These are phyloP conservation scores for Teratosphaeria nubilosa DNA, from an alignment of 2,329 filamentous ascomycete species.

Conservation along the genomic window DNA sequence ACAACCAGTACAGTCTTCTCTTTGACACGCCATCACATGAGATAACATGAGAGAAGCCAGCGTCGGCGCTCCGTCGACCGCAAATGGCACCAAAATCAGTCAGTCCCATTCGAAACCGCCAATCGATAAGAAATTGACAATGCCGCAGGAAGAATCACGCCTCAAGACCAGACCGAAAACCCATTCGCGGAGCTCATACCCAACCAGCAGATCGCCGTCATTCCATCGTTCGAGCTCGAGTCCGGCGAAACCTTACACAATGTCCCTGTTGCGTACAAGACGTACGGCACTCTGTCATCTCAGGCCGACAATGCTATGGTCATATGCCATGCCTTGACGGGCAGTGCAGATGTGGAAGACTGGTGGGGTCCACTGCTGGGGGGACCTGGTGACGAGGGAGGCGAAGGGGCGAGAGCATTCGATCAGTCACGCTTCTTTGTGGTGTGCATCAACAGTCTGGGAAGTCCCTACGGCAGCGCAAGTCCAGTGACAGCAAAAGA, in stretches of 20 bases:
- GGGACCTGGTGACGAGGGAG: constrained; percentile 51
- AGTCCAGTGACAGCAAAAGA: constrained; percentile 83
- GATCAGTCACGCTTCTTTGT: constrained; percentile 77
- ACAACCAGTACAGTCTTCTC: background rate
- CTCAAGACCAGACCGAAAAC: constrained; percentile 66
- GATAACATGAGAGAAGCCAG: background rate
- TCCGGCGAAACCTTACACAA: constrained; percentile 77
- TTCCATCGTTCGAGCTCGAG: constrained; percentile 86
- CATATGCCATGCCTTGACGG: constrained; percentile 75
- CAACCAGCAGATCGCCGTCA: constrained; percentile 74
- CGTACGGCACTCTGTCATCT: constrained; percentile 47
- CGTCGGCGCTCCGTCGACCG: background rate
- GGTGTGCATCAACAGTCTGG: constrained; percentile 75
- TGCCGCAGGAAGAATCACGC: constrained; percentile 18
- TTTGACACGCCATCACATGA: background rate
- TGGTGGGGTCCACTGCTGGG: constrained; percentile 83
- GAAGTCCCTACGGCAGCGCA: constrained; percentile 78
- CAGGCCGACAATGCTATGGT: constrained; percentile 53
- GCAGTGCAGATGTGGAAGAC: constrained; percentile 73
- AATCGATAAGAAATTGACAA: background rate
- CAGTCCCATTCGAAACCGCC: background rate
- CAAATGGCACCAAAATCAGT: constrained; percentile 7
- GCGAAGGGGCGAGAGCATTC: constrained; percentile 45
- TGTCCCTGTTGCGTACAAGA: constrained; percentile 57
- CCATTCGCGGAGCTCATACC: constrained; percentile 79